Evolutionary conservation across 192 early-diverging fungal species (phyloP), one percentile per base, ranked within the genome.

Genomic region (Coemansia pectinata): DNA sequence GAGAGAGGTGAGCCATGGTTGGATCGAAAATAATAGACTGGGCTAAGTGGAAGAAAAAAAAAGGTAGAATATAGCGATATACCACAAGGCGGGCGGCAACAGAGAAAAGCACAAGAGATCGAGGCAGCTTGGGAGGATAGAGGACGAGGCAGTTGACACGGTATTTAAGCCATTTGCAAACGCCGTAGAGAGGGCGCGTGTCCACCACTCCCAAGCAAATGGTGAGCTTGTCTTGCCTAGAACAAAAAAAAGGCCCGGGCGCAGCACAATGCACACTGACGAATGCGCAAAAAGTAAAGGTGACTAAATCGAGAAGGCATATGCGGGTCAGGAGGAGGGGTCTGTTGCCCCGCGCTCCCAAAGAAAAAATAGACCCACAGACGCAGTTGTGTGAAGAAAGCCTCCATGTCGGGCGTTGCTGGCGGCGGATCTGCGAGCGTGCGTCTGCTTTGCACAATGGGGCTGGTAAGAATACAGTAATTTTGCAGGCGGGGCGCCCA

Each of bases 1-100:
- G 72, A 31, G 62, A 38, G 40, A 39, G 19, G 41, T 63, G 66
- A 31, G 76, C 36, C 76, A 78, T 81, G 19, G 55, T 19, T 17
- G 63, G 50, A 69, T 11, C 15, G 42, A 34, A 8, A 41, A 41
- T 33, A 34, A 27, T 58, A n/a, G 39, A 31, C 10, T 42, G n/a
- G 53, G 19, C 21, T 25, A 62, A 41, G 17, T 27, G 2, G 27
- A 27, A 27, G 27, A 27, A 2, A 27, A 27, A 27, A 27, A 25
- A 65, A 34, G 21, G 61, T 21, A 25, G 4, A 19, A 12, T 25
- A 11, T 19, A 29, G 42, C 40, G 11, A 48, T 42, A 48, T 50
- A 48, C 41, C 19, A 42, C 25, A 27, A 25, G 40, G 41, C 41
- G 14, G 44, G 21, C 41, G 14, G 44, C 23, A 17, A 31, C 2